Percentiles rank a stretch among this genome's conserved stretches.
These are phyloP conservation scores for Trichocomaceae sp. DNA, from an alignment of 2,329 filamentous ascomycete species.

Conservation along the genomic window DNA sequence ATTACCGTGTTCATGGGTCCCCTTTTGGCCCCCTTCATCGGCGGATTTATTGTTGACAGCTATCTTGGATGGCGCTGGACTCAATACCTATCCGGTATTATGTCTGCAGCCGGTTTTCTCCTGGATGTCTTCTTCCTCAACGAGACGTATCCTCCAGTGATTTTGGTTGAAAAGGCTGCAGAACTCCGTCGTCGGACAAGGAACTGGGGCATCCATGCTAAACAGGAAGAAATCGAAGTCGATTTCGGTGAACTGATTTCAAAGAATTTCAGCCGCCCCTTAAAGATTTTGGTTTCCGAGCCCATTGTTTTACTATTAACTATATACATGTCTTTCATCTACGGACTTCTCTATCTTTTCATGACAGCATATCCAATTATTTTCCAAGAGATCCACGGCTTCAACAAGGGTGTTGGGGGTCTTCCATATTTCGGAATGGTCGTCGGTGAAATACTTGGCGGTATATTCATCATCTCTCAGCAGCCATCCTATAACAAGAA, in stretches of 20 bases:
- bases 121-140: constrained; percentile 49
- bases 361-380: constrained; percentile 44
- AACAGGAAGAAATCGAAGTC: constrained; percentile 50
- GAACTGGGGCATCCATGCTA: constrained; percentile 59
- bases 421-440: constrained; percentile 37
- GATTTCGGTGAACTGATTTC: constrained; percentile 45
- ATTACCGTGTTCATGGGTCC: constrained; percentile 50
- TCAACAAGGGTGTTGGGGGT: constrained; percentile 35
- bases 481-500: constrained; percentile 34
- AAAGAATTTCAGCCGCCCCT: constrained; percentile 48
- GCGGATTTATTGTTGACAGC: constrained; percentile 48
- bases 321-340: constrained; percentile 33
- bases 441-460: constrained; percentile 22
- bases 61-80: constrained; percentile 52
- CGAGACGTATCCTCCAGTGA: constrained; percentile 54
- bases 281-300: constrained; percentile 39
- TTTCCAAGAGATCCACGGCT: constrained; percentile 34
- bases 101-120: constrained; percentile 48
- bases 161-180: constrained; percentile 51
- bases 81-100: constrained; percentile 48
- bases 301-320: constrained; percentile 39
- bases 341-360: constrained; percentile 31
- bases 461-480: constrained; percentile 32
- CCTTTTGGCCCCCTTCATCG: constrained; percentile 48
- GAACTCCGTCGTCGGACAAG: constrained; percentile 50